These are phyloP conservation scores for Daedalea quercina DNA, from an alignment of 768 basidiomycete genomes.

Conservation along the genomic window DNA sequence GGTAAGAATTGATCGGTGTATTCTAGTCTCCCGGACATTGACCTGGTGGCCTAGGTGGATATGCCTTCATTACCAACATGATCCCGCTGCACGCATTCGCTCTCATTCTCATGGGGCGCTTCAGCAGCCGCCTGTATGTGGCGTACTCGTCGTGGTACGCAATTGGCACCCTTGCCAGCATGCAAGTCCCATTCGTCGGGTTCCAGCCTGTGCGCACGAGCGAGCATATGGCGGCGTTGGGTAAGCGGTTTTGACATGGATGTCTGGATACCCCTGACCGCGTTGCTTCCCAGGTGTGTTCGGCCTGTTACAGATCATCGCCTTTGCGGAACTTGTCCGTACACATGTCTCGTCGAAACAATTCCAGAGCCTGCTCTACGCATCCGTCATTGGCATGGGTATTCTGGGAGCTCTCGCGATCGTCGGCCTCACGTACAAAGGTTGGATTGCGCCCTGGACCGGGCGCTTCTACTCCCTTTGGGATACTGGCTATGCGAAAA, in stretches of 20 bases:
- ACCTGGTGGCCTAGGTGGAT: constrained; percentile 57
- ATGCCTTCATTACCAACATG: constrained; percentile 99
- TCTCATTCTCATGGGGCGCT: constrained; percentile 94
- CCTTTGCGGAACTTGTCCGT: constrained; percentile 85
- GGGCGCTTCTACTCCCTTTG: constrained; percentile 98
- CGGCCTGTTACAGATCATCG: constrained; percentile 91
- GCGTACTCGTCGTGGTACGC: constrained; percentile 98
- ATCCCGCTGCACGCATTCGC: constrained; percentile 95
- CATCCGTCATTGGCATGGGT: constrained; percentile 63
- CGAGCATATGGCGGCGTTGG: constrained; percentile 98
- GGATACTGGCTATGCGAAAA: constrained; percentile 99
- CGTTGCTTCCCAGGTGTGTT: constrained; percentile 63
- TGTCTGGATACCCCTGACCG: not conserved
- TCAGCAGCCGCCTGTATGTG: constrained; percentile 85
- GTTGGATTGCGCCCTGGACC: constrained; percentile 99
- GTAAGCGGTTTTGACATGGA: constrained; percentile 34
- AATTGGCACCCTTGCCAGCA: constrained; percentile 92
- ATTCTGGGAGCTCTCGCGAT: constrained; percentile 68
- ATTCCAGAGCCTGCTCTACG: constrained; percentile 76
- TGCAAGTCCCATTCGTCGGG: constrained; percentile 99
- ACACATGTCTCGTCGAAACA: constrained; percentile 88
- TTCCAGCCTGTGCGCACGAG: constrained; percentile 97
- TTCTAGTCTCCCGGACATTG: not conserved
- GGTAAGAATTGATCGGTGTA: constrained; percentile 37
- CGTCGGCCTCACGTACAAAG: constrained; percentile 80